phyloP scores from a whole-genome alignment of 805 yeast genomes.

The Lachancea meyersii region DNA sequence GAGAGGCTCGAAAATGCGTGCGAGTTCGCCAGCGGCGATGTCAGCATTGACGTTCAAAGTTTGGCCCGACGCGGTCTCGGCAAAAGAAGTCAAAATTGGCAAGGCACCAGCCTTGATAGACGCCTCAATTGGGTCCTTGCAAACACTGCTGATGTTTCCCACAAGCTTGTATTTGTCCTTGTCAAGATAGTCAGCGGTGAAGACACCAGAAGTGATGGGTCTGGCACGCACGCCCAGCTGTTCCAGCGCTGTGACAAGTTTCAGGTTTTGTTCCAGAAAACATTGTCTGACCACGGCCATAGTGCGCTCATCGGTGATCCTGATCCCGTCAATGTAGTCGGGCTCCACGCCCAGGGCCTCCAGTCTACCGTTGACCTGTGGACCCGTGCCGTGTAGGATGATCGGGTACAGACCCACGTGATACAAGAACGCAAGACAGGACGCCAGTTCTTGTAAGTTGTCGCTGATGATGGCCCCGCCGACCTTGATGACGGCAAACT shows the following conservation, averaged over 20 bases:
- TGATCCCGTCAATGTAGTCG: slow-evolving; percentile 89
- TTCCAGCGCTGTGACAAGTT: slow-evolving; percentile 92
- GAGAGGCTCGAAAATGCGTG: slow-evolving; percentile 93
- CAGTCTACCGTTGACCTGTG: slow-evolving; percentile 90
- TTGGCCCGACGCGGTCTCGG: slow-evolving; percentile 96
- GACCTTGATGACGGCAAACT: slow-evolving; percentile 96
- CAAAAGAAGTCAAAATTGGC: slow-evolving; percentile 92
- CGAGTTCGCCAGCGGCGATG: slow-evolving; percentile 97
- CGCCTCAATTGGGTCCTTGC: slow-evolving; percentile 86
- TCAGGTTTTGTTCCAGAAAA: slow-evolving; percentile 90
- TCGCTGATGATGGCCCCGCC: slow-evolving; percentile 99
- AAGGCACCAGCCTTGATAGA: slow-evolving; percentile 93
- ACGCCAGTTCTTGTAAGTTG: slow-evolving; percentile 86
- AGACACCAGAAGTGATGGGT: slow-evolving; percentile 97
- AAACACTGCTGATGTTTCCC: slow-evolving; percentile 81
- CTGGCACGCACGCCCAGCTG: slow-evolving; percentile 96
- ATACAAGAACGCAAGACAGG: slow-evolving; percentile 90
- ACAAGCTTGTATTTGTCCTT: slow-evolving; percentile 87
- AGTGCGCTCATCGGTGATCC: slow-evolving; percentile 90
- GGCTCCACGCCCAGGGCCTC: slow-evolving; percentile 96
- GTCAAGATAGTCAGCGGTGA: slow-evolving; percentile 87
- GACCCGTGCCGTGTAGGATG: slow-evolving; percentile 97
- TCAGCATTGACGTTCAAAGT: slow-evolving; percentile 96
- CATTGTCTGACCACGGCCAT: slow-evolving; percentile 95
- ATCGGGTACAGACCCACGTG: slow-evolving; percentile 97